Conservation (phyloP, 306 rosid species). For the Vigna radiata region DNA sequence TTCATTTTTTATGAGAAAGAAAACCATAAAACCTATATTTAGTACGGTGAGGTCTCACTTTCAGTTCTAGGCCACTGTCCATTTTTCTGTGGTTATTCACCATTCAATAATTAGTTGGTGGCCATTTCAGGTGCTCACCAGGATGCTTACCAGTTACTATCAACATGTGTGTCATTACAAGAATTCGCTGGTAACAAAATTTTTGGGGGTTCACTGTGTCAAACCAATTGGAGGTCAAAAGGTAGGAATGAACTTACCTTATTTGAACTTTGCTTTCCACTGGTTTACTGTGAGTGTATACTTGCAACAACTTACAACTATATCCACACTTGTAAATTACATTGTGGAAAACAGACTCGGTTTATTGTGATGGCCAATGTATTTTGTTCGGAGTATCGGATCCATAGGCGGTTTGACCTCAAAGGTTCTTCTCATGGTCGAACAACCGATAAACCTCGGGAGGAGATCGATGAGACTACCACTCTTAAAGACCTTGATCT, state of each 20-base stretch:
- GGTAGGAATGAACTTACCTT: conserved; percentile 45
- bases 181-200: conserved; percentile 62
- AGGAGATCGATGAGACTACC: conserved; percentile 62
- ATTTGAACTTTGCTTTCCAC: conserved; percentile 15
- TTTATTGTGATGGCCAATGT: conserved; percentile 67
- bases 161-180: conserved; percentile 60
- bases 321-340: not conserved
- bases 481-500: conserved; percentile 67
- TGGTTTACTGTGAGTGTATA: conserved; percentile 16
- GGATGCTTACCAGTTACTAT: conserved; percentile 63
- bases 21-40: conserved; percentile 17
- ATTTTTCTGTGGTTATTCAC: not conserved
- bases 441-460: conserved; percentile 54
- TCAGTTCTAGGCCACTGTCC: conserved; percentile 38
- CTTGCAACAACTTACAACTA: not conserved
- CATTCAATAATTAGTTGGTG: conserved; percentile 40
- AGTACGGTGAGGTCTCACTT: conserved; percentile 36
- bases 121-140: conserved; percentile 59
- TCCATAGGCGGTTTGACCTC: conserved; percentile 63
- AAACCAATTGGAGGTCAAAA: conserved; percentile 64
- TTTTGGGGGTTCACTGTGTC: conserved; percentile 65
- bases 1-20: conserved; percentile 22
- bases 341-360: conserved; percentile 52
- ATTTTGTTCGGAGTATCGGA: conserved; percentile 61
- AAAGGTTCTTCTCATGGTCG: conserved; percentile 69